Evolutionary conservation across 106 monocot species (phyloP).

Genomic region (Dendrobium catenatum): DNA sequence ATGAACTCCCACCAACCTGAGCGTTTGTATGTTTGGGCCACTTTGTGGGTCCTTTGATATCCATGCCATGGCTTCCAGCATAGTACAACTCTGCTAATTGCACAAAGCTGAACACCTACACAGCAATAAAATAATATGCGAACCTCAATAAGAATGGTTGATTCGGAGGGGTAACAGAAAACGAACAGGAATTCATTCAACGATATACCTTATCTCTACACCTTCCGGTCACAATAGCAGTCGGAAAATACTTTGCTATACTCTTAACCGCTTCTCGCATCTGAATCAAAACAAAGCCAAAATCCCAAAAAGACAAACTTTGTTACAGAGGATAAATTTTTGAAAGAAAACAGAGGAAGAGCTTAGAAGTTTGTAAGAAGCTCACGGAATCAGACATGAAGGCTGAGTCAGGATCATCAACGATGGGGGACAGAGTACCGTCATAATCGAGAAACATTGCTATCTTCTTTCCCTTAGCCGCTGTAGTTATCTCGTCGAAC

Average conservation of each 20-base stretch:
- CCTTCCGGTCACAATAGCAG: slow-evolving; percentile 21
- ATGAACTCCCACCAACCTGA: neutral
- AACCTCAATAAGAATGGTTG: too few species aligned
- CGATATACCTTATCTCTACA: slow-evolving; percentile 13
- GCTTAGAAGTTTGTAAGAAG: neutral
- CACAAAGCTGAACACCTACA: slow-evolving; percentile 16
- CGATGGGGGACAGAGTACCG: slow-evolving; percentile 25
- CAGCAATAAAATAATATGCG: too few species aligned
- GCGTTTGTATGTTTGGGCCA: neutral
- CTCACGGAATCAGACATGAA: slow-evolving; percentile 21
- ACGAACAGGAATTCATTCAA: too few species aligned
- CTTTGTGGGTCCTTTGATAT: slow-evolving; percentile 9
- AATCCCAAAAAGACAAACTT: neutral
- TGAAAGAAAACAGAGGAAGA: neutral
- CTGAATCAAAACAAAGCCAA: slow-evolving; percentile 7
- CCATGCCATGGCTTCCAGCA: slow-evolving; percentile 24
- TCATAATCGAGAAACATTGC: slow-evolving; percentile 27
- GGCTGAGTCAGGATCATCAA: slow-evolving; percentile 18
- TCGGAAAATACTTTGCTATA: slow-evolving; percentile 18
- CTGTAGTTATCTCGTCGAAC: slow-evolving; percentile 10
- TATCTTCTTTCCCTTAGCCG: slow-evolving; percentile 21
- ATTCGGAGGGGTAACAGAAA: too few species aligned
- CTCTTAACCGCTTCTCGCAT: slow-evolving; percentile 13
- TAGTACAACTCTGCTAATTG: slow-evolving; percentile 17
- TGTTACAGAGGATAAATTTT: neutral